These are phyloP conservation scores for Xylariales sp. DNA, from an alignment of 2,329 filamentous ascomycete genomes.

Conservation along the genomic window DNA sequence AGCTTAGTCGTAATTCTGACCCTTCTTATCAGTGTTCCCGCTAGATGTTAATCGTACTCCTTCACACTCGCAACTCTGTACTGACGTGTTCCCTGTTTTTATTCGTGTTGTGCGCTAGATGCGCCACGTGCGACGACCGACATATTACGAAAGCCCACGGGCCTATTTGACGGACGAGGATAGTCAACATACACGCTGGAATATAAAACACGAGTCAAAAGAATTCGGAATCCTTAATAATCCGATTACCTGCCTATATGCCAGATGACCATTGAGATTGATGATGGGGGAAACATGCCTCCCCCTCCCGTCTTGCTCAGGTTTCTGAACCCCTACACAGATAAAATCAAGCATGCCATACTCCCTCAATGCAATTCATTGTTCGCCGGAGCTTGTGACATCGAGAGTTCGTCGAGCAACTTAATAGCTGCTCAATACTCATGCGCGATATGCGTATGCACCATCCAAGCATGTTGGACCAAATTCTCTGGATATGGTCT, in stretches of 20 bases:
- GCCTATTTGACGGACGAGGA: not conserved
- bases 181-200: not conserved
- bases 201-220: slow-evolving; percentile 18
- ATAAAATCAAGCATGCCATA: slow-evolving; percentile 27
- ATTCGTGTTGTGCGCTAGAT: not conserved
- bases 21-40: too few species aligned
- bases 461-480: not conserved
- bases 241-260: slow-evolving; percentile 14
- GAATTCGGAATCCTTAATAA: slow-evolving; percentile 13
- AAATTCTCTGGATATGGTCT: not conserved
- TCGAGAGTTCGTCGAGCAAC: not conserved
- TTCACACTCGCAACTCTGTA: too few species aligned
- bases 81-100: too few species aligned
- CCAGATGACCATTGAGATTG: slow-evolving; percentile 15
- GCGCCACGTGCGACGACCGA: too few species aligned
- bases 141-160: too few species aligned
- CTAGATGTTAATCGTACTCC: too few species aligned
- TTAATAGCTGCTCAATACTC: not conserved
- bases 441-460: not conserved
- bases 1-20: not conserved
- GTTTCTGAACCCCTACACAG: slow-evolving; percentile 6
- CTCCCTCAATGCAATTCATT: slow-evolving; percentile 31
- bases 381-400: slow-evolving; percentile 9
- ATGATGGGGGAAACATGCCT: not conserved
- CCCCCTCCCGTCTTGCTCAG: not conserved